phyloP scores from a whole-genome alignment of 352 stramenopile genomes.

The Blastocystis hominis region DNA sequence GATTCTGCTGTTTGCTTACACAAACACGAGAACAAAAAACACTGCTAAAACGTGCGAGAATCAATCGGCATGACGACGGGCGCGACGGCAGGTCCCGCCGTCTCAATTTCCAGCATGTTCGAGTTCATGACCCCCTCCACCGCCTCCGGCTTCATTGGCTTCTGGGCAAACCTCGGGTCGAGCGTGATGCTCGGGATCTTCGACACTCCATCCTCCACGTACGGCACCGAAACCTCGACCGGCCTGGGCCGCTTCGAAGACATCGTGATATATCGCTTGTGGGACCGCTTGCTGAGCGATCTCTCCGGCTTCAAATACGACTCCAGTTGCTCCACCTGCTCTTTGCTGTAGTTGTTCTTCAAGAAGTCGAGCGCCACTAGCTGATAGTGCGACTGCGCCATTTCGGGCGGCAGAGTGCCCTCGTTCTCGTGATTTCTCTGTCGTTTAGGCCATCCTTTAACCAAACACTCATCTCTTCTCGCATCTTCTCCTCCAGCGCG shows the following conservation, averaged over 20 bases:
- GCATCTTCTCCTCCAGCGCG: constrained; percentile 15
- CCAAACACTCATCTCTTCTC: constrained; percentile 8
- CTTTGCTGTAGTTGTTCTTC: constrained; percentile 16
- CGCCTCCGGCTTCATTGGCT: not conserved
- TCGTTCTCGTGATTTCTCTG: not conserved
- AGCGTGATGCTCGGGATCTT: not conserved
- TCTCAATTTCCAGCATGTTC: not conserved
- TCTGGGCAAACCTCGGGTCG: not conserved
- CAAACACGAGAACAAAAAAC: not conserved
- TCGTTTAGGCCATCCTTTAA: not conserved
- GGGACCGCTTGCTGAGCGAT: constrained; percentile 8
- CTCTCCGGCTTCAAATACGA: constrained; percentile 29
- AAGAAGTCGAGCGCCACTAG: constrained; percentile 13
- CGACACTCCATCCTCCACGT: not conserved
- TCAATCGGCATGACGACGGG: not conserved
- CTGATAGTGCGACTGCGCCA: not conserved
- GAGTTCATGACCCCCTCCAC: not conserved
- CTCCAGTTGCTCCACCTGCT: not conserved
- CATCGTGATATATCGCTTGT: constrained; percentile 45
- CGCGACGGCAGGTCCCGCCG: not conserved
- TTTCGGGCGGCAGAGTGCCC: not conserved
- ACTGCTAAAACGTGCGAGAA: not conserved
- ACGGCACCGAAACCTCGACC: not conserved
- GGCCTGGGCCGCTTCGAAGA: constrained; percentile 1
- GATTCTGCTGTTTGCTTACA: constrained; percentile 20